phyloP scores from a whole-genome alignment of 495 filamentous ascomycete species.

The Rostrohypoxylon terebratum region DNA sequence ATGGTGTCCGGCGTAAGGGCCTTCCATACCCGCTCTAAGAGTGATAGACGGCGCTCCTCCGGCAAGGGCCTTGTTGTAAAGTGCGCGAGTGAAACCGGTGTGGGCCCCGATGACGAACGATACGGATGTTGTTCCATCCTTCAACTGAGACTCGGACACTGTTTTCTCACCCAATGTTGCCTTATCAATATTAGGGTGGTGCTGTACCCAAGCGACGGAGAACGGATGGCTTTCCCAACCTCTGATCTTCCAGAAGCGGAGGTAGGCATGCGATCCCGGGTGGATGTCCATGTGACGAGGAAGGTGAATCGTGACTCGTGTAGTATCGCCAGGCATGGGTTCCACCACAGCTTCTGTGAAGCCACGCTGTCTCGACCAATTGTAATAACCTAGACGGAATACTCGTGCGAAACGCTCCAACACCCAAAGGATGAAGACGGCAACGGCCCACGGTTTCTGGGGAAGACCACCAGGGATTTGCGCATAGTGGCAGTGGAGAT shows the following conservation, averaged over 20 bases:
- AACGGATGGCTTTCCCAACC: conserved; percentile 93
- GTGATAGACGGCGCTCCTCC: conserved; percentile 38
- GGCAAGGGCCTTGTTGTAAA: conserved; percentile 68
- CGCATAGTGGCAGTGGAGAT: conserved; percentile 72
- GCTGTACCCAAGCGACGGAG: conserved; percentile 85
- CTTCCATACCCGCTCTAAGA: conserved; percentile 73
- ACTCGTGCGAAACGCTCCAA: conserved; percentile 79
- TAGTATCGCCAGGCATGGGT: conserved; percentile 82
- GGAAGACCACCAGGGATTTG: conserved; percentile 62
- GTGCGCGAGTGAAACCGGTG: conserved; percentile 85
- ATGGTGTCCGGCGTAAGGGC: conserved; percentile 87
- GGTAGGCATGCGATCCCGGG: conserved; percentile 89
- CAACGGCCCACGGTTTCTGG: conserved; percentile 74
- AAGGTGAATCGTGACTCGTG: conserved; percentile 82
- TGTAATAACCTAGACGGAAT: conserved; percentile 75
- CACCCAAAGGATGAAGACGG: conserved; percentile 78
- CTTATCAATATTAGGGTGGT: conserved; percentile 49
- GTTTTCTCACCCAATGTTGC: conserved; percentile 40
- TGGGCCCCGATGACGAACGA: conserved; percentile 87
- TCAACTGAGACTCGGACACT: conserved; percentile 27
- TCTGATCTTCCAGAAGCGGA: conserved; percentile 81
- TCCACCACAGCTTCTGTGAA: conserved; percentile 80
- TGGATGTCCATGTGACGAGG: conserved; percentile 79
- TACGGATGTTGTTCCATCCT: conserved; percentile 64
- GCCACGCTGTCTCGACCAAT: conserved; percentile 65